A percentile compares a stretch with the other conserved stretches of the same genome.
These are phyloP conservation scores for Spergularia bocconei DNA, from an alignment of 148 eudicot species.

Conservation along the genomic window DNA sequence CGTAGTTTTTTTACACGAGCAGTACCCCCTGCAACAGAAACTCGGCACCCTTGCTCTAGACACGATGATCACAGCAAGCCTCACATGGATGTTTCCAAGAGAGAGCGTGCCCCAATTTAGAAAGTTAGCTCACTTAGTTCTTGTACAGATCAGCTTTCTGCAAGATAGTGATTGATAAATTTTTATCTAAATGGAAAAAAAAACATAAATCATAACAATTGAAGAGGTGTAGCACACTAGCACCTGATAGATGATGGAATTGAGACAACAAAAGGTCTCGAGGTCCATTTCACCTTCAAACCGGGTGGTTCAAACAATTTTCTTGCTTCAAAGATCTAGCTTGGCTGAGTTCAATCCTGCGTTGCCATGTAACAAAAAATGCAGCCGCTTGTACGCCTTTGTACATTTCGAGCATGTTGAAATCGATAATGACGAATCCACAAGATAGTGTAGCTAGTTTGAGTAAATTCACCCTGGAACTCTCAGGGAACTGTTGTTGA, in stretches of 20 bases:
- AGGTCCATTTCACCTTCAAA: background rate
- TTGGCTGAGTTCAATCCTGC: background rate
- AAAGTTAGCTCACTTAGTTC: conserved; percentile 8
- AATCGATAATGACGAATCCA: background rate
- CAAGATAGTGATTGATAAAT: conserved; percentile 10
- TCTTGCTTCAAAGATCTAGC: background rate
- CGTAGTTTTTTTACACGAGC: conserved; percentile 46
- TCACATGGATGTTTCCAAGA: background rate
- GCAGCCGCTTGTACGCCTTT: background rate
- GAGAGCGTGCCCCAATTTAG: conserved; percentile 2
- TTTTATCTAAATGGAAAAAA: background rate
- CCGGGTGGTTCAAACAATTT: conserved; percentile 3
- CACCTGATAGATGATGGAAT: background rate
- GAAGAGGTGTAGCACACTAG: background rate
- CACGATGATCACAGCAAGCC: conserved; percentile 26
- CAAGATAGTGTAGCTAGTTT: background rate
- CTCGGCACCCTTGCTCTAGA: conserved; percentile 28
- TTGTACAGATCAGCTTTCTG: conserved; percentile 25
- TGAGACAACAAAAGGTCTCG: background rate
- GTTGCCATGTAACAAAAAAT: background rate
- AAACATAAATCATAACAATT: background rate
- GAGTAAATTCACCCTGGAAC: background rate
- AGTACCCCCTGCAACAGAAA: conserved; percentile 40
- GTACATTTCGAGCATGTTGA: conserved; percentile 1
- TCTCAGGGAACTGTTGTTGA: no score